phyloP scores from a whole-genome alignment of 2,329 filamentous ascomycete species.

The Calonectria pseudoturangicola region DNA sequence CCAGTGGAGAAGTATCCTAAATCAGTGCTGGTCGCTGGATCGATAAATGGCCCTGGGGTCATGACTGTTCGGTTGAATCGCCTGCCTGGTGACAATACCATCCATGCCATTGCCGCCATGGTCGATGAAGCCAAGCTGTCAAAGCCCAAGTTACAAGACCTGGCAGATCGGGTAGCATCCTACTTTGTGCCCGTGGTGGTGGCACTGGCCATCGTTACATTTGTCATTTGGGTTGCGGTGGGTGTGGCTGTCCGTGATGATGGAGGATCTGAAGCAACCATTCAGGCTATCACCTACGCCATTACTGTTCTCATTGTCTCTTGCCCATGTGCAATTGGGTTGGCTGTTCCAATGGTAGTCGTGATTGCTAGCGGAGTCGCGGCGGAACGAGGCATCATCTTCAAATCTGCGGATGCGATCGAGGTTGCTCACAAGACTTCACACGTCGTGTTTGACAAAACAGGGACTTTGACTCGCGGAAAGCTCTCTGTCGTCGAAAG shows the following conservation, averaged over 20 bases:
- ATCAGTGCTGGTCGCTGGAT: conserved; percentile 78
- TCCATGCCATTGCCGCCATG: conserved; percentile 80
- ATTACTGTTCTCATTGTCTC: conserved; percentile 85
- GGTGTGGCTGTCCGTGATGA: conserved; percentile 65
- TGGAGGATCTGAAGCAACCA: conserved; percentile 68
- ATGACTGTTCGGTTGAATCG: conserved; percentile 75
- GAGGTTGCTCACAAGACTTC: conserved; percentile 77
- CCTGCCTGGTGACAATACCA: conserved; percentile 82
- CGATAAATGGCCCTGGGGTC: conserved; percentile 79
- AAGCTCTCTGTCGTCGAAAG: conserved; percentile 64
- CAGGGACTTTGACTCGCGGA: conserved; percentile 82
- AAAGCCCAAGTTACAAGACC: conserved; percentile 80
- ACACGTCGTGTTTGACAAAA: conserved; percentile 88
- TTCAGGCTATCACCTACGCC: conserved; percentile 80
- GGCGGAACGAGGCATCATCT: conserved; percentile 79
- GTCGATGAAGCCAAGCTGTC: conserved; percentile 82
- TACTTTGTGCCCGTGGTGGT: conserved; percentile 83
- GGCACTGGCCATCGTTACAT: conserved; percentile 73
- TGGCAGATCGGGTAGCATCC: conserved; percentile 80
- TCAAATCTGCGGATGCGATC: conserved; percentile 79
- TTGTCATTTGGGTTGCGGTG: conserved; percentile 80
- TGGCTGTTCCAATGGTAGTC: conserved; percentile 86
- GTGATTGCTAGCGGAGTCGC: conserved; percentile 82
- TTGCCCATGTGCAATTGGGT: conserved; percentile 85
- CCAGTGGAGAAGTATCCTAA: conserved; percentile 75